These are phyloP conservation scores for Hericium alpestre DNA, from an alignment of 768 basidiomycete species.

Conservation along the genomic window DNA sequence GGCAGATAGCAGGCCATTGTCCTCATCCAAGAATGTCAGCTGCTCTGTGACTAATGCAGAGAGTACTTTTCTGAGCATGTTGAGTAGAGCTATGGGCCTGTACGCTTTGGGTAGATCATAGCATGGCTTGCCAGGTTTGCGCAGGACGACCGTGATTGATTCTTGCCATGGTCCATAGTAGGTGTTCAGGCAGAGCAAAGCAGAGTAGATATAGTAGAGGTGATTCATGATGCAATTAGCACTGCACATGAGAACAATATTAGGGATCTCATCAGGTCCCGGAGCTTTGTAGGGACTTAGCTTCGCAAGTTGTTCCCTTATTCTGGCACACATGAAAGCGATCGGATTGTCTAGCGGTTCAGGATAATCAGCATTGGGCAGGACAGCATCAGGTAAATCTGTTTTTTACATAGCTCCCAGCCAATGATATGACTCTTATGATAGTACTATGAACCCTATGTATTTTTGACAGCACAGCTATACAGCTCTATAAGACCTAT, in stretches of 20 bases:
- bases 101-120: conserved; percentile 13
- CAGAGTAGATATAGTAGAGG: conserved; percentile 16
- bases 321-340: conserved; percentile 17
- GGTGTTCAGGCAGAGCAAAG: not conserved
- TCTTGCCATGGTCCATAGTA: conserved; percentile 3
- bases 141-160: conserved; percentile 9
- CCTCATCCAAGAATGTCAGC: not conserved
- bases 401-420: too few species aligned
- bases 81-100: conserved; percentile 13
- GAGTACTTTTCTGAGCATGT: conserved; percentile 10
- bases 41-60: conserved; percentile 4
- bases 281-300: conserved; percentile 28
- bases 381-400: too few species aligned
- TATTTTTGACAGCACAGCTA: too few species aligned
- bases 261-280: conserved; percentile 20
- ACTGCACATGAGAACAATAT: conserved; percentile 22
- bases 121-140: conserved; percentile 13
- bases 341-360: not conserved
- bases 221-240: conserved; percentile 16
- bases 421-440: too few species aligned
- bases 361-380: conserved; percentile 17
- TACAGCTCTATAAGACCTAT: too few species aligned
- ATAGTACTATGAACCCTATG: too few species aligned
- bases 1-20: not conserved
- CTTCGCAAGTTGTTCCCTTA: conserved; percentile 15